phyloP scores from a whole-genome alignment of 352 stramenopile genomes.

The Globisporangium orthogonon region DNA sequence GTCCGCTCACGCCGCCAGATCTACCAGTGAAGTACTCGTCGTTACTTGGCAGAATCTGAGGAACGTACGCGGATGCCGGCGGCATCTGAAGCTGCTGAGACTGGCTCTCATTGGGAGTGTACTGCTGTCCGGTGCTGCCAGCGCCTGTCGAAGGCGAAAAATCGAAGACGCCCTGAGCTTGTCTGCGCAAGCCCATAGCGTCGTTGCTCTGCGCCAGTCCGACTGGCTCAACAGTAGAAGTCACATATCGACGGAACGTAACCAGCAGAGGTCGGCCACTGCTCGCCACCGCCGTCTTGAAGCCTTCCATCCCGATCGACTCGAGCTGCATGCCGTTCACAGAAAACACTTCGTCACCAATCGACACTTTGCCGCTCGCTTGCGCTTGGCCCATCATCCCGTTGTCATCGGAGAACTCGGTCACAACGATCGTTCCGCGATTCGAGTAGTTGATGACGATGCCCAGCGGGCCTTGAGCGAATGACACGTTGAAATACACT shows the following conservation, averaged over 20 bases:
- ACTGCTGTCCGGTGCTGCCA: neutral
- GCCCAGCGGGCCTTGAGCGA: conserved; percentile 57
- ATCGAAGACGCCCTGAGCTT: neutral
- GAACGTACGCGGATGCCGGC: conserved; percentile 14
- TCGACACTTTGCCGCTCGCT: conserved; percentile 54
- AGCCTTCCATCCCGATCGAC: conserved; percentile 75
- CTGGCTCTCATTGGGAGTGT: conserved; percentile 1
- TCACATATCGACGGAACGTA: conserved; percentile 48
- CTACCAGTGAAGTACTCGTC: conserved; percentile 7
- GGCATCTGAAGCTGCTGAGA: conserved; percentile 9
- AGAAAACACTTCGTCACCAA: conserved; percentile 76
- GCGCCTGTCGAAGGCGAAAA: neutral
- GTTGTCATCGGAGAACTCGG: conserved; percentile 69
- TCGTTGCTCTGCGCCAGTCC: conserved; percentile 2
- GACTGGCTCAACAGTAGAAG: conserved; percentile 4
- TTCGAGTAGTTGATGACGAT: conserved; percentile 84
- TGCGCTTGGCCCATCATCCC: conserved; percentile 70
- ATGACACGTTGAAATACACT: conserved; percentile 58
- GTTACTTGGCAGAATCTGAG: conserved; percentile 8
- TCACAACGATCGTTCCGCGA: conserved; percentile 66
- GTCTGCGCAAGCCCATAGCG: conserved; percentile 7
- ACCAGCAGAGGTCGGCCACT: conserved; percentile 60
- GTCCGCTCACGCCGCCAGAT: neutral
- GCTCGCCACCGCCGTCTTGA: conserved; percentile 59
- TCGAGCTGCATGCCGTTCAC: conserved; percentile 63